Evolutionary conservation across 2,329 filamentous ascomycete species (phyloP).

Genomic region (Colletotrichum salicis): DNA sequence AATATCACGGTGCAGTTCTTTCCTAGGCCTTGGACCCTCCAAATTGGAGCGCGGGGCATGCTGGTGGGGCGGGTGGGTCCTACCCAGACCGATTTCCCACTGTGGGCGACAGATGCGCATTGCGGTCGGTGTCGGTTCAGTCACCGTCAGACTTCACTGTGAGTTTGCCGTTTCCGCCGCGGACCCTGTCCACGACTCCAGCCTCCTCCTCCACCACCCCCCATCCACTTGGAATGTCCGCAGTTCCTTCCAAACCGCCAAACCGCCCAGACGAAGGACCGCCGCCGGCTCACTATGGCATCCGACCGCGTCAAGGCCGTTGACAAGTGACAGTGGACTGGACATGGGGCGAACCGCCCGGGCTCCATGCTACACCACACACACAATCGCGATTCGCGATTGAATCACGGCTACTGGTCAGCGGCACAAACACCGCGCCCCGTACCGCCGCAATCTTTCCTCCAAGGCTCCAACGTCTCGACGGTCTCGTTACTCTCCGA

Average conservation of each 20-base stretch:
- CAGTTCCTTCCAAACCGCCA: neutral
- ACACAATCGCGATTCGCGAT: neutral
- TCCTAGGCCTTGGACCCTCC: neutral
- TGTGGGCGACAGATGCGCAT: neutral
- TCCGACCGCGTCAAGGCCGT: neutral
- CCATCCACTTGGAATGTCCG: neutral
- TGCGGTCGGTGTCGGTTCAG: neutral
- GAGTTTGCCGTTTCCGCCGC: neutral
- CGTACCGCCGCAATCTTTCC: neutral
- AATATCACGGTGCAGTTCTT: neutral
- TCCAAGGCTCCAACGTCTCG: neutral
- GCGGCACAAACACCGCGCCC: conserved; percentile 10
- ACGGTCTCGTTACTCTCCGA: neutral
- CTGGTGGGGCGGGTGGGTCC: neutral
- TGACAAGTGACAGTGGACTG: neutral
- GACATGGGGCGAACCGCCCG: neutral
- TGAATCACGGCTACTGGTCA: neutral
- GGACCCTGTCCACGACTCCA: neutral
- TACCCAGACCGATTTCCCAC: conserved; percentile 4
- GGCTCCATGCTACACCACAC: neutral
- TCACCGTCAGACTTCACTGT: neutral
- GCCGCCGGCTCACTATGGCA: neutral
- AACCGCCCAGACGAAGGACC: neutral
- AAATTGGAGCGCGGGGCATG: neutral
- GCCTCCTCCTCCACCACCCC: too few relatives aligned